These are phyloP conservation scores for Aureobasidium sp. DNA, from an alignment of 2,329 filamentous ascomycete species.

Conservation along the genomic window DNA sequence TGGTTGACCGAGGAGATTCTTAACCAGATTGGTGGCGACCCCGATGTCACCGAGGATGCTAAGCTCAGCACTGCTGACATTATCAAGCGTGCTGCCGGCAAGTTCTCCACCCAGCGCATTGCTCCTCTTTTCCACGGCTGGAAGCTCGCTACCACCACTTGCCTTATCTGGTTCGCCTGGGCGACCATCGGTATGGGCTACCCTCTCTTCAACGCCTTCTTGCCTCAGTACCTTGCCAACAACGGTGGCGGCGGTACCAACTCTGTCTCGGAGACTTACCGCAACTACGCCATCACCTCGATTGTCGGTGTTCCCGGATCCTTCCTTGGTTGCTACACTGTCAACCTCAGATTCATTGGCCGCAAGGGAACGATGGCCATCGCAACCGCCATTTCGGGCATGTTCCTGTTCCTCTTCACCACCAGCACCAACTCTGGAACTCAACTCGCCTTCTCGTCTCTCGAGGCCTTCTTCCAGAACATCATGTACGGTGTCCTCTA, in stretches of 20 bases:
- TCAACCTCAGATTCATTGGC: slow-evolving; percentile 64
- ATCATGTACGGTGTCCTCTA: slow-evolving; percentile 74
- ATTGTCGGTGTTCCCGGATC: slow-evolving; percentile 70
- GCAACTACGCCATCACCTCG: slow-evolving; percentile 76
- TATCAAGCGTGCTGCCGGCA: slow-evolving; percentile 52
- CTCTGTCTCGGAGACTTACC: slow-evolving; percentile 46
- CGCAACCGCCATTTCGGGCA: slow-evolving; percentile 58
- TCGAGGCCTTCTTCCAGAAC: slow-evolving; percentile 63
- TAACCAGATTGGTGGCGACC: slow-evolving; percentile 47
- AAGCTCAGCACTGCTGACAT: slow-evolving; percentile 41
- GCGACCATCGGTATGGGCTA: slow-evolving; percentile 78
- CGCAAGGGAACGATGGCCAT: slow-evolving; percentile 64
- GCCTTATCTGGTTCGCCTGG: slow-evolving; percentile 70
- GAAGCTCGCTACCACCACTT: slow-evolving; percentile 42
- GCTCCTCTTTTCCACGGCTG: slow-evolving; percentile 52
- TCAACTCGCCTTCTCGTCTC: slow-evolving; percentile 59
- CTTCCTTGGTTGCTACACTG: slow-evolving; percentile 63
- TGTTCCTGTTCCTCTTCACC: slow-evolving; percentile 61
- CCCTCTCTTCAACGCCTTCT: slow-evolving; percentile 80
- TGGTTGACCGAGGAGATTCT: slow-evolving; percentile 68
- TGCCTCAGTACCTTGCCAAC: slow-evolving; percentile 71
- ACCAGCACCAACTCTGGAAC: slow-evolving; percentile 49
- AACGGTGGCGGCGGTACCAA: slow-evolving; percentile 41
- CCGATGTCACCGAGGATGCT: slow-evolving; percentile 33
- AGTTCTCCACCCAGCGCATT: slow-evolving; percentile 61